Conservation (phyloP, 2,329 filamentous ascomycete species). For the Xylariaceae sp. region DNA sequence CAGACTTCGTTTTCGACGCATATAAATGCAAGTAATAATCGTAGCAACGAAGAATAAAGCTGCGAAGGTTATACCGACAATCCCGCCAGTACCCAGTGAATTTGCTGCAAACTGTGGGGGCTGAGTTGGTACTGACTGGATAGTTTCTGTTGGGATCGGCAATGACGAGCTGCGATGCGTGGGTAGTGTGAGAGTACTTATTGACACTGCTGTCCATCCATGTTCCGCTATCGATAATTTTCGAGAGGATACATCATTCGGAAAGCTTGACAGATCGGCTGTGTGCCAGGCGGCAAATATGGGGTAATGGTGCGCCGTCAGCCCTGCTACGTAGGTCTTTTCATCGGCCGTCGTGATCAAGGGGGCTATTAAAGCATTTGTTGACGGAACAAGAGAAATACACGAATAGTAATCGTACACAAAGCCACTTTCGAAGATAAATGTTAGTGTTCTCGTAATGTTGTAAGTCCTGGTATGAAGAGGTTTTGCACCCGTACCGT, state of each 20-base stretch:
- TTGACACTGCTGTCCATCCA: background rate
- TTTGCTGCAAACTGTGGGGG: background rate
- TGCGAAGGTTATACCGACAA: background rate
- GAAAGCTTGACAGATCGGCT: background rate
- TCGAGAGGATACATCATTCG: slow-evolving; percentile 5
- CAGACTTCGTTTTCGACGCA: background rate
- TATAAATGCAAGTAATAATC: background rate
- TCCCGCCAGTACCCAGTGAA: background rate
- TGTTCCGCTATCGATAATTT: slow-evolving; percentile 4
- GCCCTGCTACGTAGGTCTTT: too few species aligned
- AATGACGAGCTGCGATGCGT: background rate
- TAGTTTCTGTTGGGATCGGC: background rate
- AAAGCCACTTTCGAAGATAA: slow-evolving; percentile 8
- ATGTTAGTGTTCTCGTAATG: background rate
- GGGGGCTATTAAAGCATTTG: slow-evolving; percentile 3
- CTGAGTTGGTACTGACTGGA: background rate
- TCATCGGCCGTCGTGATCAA: background rate
- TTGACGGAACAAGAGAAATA: slow-evolving; percentile 21
- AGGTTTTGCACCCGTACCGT: slow-evolving; percentile 1
- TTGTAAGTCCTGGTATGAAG: background rate
- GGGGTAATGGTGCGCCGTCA: too few species aligned
- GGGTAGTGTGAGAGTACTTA: too few species aligned
- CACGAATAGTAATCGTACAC: slow-evolving; percentile 9
- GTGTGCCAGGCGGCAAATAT: slow-evolving; percentile 5
- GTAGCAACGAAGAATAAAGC: background rate